phyloP scores from a whole-genome alignment of 2,329 filamentous ascomycete species.

The Aspergillus ruber region DNA sequence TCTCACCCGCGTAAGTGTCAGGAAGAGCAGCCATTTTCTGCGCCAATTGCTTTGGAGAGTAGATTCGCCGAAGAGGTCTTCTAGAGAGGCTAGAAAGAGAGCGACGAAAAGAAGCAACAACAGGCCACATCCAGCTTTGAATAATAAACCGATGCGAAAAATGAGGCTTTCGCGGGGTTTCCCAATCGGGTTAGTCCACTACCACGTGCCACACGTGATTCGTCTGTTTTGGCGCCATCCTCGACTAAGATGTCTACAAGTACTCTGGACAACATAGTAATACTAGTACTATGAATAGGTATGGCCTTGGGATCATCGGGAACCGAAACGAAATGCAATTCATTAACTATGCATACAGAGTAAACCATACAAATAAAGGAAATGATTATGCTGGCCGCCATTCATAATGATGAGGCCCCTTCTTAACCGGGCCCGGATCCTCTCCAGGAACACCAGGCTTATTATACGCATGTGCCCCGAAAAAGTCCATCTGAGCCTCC shows the following conservation, averaged over 20 bases:
- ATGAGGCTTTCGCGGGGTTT: background rate
- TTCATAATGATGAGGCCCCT: conserved; percentile 58
- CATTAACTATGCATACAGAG: background rate
- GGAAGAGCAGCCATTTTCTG: conserved; percentile 50
- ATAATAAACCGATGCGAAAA: background rate
- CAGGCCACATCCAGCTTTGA: background rate
- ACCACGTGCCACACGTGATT: background rate
- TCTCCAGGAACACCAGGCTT: conserved; percentile 45
- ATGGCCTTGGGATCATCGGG: too few relatives aligned
- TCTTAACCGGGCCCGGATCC: conserved; percentile 45
- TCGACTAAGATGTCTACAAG: background rate
- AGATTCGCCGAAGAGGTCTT: conserved; percentile 24
- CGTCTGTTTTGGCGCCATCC: too few relatives aligned
- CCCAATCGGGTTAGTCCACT: background rate
- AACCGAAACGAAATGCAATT: background rate
- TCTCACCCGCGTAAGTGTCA: conserved; percentile 53
- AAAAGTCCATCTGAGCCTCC: conserved; percentile 66
- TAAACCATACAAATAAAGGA: background rate
- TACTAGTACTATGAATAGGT: background rate
- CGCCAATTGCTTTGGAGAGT: conserved; percentile 28
- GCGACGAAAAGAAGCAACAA: conserved; percentile 3
- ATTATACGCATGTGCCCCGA: conserved; percentile 62
- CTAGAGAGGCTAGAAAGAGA: conserved; percentile 17
- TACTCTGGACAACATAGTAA: too few relatives aligned
- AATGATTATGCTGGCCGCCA: conserved; percentile 44